Base-by-base conservation (phyloP, 129 eudicot genomes). In the Arctium lappa region DNA sequence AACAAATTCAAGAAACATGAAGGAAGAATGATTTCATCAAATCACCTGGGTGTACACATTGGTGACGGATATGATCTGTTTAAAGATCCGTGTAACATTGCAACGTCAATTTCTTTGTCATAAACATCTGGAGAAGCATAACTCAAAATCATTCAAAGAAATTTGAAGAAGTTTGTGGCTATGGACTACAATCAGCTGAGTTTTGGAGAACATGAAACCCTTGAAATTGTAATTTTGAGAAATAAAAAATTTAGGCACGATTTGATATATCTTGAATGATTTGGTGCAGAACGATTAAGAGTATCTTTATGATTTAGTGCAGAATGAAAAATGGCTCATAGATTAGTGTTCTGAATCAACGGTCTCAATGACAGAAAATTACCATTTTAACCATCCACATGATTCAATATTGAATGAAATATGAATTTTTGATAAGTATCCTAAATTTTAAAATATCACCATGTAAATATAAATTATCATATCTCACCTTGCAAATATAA, bases 1-100 rank as follows among this genome's bases (percentile, higher is more conserved):
- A 18, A 36, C 11, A 77, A 33, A 15, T 15, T n/a, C 11, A 76
- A 33, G 22, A 34, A 77, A 18, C 37, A 12, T 8, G 16, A 7
- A 56, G 38, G 34, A 78, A 66, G 15, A 66, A 79, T 6, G 75
- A 79, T 68, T 40, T 68, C 65, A 68, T 66, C 63, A 66, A 29
- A 40, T 79, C 42, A 79, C 82, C 82, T 79, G 75, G 38, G 46
- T 30, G 74, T 30, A 68, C 56, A 78, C 39, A 63, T 38, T 62
- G 29, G 42, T 78, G 56, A 78, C 82, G 50, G 11, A 63, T 62
- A 22, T 63, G 73, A 4, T 62, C 71, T 73, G 15, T 40, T 78
- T 66, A 78, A 78, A 69, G 13, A 38, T 42, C 69, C 40, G 33
- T 78, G 32, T 39, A 78, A 38, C 12, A 10, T 63, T 68, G 74